phyloP scores from a whole-genome alignment of 805 yeast species.

The Blastobotrys chiropterorum region DNA sequence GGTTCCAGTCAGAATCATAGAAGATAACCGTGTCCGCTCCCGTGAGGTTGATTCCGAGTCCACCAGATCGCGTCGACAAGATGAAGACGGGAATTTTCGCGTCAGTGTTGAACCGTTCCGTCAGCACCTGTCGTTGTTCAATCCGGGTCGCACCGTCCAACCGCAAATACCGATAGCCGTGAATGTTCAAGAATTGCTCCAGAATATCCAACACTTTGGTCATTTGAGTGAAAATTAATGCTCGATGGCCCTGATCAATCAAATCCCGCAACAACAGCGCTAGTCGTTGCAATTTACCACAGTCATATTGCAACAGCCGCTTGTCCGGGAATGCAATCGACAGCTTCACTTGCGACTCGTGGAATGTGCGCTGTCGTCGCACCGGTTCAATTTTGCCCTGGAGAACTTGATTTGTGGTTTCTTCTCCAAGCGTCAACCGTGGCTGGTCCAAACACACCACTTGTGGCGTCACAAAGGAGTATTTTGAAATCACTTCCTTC shows the following conservation, averaged over 20 bases:
- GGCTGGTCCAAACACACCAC: constrained; percentile 71
- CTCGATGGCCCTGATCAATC: constrained; percentile 85
- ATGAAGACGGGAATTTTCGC: constrained; percentile 83
- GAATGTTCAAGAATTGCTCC: constrained; percentile 88
- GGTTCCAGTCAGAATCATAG: constrained; percentile 97
- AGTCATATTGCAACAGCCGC: constrained; percentile 83
- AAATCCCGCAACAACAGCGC: constrained; percentile 70
- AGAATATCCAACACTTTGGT: constrained; percentile 89
- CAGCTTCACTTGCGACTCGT: constrained; percentile 74
- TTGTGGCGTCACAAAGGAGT: constrained; percentile 81
- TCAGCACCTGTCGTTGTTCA: constrained; percentile 90
- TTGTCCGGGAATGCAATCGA: constrained; percentile 97
- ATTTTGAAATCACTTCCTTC: constrained; percentile 29
- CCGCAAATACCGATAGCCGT: constrained; percentile 91
- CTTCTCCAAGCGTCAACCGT: constrained; percentile 11
- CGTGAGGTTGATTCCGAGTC: constrained; percentile 80
- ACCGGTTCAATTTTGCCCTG: constrained; percentile 3
- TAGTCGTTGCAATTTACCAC: constrained; percentile 89
- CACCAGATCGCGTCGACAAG: constrained; percentile 93
- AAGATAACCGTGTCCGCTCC: constrained; percentile 86
- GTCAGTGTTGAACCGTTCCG: constrained; percentile 89
- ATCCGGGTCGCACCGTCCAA: constrained; percentile 96
- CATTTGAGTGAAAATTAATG: constrained; percentile 96
- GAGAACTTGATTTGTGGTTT: neutral
- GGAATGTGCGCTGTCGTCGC: constrained; percentile 45